Evolutionary conservation across 805 yeast genomes (phyloP).

Genomic region (Hanseniaspora valbyensis): DNA sequence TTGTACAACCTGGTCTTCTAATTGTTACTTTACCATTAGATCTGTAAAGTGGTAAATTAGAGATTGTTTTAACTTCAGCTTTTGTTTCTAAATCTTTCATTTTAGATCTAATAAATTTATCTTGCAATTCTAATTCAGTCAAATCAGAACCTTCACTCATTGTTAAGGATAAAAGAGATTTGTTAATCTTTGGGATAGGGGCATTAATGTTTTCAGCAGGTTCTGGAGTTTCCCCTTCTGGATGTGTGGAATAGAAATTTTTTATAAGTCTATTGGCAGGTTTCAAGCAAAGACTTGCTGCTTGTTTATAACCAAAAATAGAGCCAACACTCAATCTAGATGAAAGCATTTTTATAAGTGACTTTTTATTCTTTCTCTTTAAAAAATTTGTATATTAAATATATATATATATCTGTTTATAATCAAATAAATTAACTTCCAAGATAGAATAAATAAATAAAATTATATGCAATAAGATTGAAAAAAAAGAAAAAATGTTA

Average conservation of each 20-base stretch:
- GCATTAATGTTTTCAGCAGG: background rate
- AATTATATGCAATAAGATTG: too few species aligned
- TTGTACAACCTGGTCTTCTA: conserved; percentile 40
- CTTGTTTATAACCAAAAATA: background rate
- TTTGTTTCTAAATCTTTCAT: conserved; percentile 11
- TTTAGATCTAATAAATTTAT: conserved; percentile 8
- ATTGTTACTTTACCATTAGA: conserved; percentile 14
- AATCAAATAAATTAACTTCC: too few species aligned
- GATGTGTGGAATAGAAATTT: background rate
- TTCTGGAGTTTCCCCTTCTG: background rate
- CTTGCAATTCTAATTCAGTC: conserved; percentile 10
- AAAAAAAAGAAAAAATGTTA: too few species aligned
- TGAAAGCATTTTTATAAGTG: background rate
- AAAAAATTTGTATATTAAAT: too few species aligned
- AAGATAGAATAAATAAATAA: too few species aligned
- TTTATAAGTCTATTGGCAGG: background rate
- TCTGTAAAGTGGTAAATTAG: conserved; percentile 5
- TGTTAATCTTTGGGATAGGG: conserved; percentile 4
- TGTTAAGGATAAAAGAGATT: conserved; percentile 6
- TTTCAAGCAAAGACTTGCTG: background rate
- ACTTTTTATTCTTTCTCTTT: background rate
- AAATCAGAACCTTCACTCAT: conserved; percentile 2
- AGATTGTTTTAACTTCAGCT: conserved; percentile 5
- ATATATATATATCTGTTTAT: too few species aligned
- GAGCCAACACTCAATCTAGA: background rate